phyloP scores from a whole-genome alignment of 768 basidiomycete species.

The Mycena olivaceomarginata region DNA sequence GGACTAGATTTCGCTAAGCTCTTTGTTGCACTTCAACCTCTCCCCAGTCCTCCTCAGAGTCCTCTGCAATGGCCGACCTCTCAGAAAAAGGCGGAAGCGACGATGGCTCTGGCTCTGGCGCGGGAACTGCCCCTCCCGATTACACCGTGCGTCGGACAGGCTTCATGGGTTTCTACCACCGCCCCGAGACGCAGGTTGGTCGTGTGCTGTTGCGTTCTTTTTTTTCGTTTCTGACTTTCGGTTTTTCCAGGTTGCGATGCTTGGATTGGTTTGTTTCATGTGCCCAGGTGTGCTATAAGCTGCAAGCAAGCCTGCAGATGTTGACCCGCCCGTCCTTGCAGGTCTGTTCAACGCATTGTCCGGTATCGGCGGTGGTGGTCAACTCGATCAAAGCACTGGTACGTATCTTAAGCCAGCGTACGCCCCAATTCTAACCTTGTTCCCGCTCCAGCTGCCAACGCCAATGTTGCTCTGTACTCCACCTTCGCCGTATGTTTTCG shows the following conservation, averaged over 20 bases:
- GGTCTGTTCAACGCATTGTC: constrained; percentile 89
- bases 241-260: constrained; percentile 60
- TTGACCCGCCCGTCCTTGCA: constrained; percentile 43
- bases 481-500: constrained; percentile 66
- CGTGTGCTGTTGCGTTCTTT: constrained; percentile 1
- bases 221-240: not conserved
- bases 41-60: constrained; percentile 23
- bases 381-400: constrained; percentile 77
- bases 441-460: constrained; percentile 68
- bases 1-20: not conserved
- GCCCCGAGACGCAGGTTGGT: constrained; percentile 70
- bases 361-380: constrained; percentile 88
- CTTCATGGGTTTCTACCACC: constrained; percentile 68
- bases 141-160: constrained; percentile 65
- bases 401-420: not conserved
- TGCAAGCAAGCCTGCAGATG: not conserved
- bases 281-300: constrained; percentile 60
- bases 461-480: constrained; percentile 80
- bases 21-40: constrained; percentile 37
- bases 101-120: constrained; percentile 50
- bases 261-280: constrained; percentile 78
- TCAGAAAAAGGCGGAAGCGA: constrained; percentile 48
- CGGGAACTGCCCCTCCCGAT: constrained; percentile 31
- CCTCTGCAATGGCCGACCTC: constrained; percentile 37
- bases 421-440: not conserved